Evolutionary conservation across 1,284 basidiomycete genomes (phyloP).

Genomic region (Lignosus rhinocerotis): DNA sequence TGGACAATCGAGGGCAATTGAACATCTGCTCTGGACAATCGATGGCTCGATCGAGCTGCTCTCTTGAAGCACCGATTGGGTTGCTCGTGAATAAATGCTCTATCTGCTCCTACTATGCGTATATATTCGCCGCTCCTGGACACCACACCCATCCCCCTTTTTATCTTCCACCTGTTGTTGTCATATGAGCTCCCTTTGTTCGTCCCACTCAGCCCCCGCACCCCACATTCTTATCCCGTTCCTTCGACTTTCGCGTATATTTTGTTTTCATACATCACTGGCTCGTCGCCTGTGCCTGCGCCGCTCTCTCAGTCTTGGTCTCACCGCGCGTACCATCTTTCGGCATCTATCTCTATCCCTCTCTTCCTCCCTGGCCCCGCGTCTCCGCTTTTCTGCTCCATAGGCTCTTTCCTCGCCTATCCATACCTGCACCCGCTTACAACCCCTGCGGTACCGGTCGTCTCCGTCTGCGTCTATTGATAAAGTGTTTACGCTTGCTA

Average conservation of each 20-base stretch:
- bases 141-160: neutral
- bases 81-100: slow-evolving; percentile 61
- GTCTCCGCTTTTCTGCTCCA: neutral
- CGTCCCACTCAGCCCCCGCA: neutral
- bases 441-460: neutral
- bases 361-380: neutral
- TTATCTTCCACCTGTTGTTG: neutral
- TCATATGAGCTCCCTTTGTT: neutral
- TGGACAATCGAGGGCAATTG: slow-evolving; percentile 87
- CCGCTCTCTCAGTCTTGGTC: neutral
- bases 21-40: slow-evolving; percentile 85
- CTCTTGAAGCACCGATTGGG: slow-evolving; percentile 81
- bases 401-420: neutral
- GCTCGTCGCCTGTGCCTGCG: neutral
- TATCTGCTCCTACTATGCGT: slow-evolving; percentile 5
- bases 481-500: neutral
- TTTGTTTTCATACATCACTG: slow-evolving; percentile 2
- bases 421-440: neutral
- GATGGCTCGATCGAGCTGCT: slow-evolving; percentile 85
- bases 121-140: slow-evolving; percentile 1
- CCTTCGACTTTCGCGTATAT: neutral
- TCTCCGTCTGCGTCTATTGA: neutral
- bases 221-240: neutral
- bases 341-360: neutral
- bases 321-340: neutral